Conservation (phyloP, 768 basidiomycete species). For the Boletus bicolor region DNA sequence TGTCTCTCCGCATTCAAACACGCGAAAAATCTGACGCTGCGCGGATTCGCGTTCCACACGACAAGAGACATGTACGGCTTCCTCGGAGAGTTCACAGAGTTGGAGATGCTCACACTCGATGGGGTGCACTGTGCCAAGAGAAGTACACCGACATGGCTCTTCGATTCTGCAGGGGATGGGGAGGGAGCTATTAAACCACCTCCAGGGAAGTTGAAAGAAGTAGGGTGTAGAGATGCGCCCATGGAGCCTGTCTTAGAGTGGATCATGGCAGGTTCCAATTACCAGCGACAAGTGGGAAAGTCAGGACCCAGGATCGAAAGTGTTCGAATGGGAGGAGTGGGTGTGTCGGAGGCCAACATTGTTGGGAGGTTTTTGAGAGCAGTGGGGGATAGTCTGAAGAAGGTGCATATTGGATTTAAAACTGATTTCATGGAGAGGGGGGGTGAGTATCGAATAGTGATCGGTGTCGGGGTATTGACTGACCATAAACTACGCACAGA, state of each 20-base stretch:
- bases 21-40: constrained; percentile 19
- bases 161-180: constrained; percentile 3
- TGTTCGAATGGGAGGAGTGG: constrained; percentile 29
- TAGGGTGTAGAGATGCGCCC: constrained; percentile 24
- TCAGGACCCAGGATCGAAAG: constrained; percentile 16
- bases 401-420: constrained; percentile 29
- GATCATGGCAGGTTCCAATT: constrained; percentile 22
- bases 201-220: constrained; percentile 21
- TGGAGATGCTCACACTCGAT: constrained; percentile 30
- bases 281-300: constrained; percentile 9
- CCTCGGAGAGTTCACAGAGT: constrained; percentile 25
- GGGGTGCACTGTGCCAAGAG: constrained; percentile 27
- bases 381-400: constrained; percentile 21
- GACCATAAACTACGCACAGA: constrained; percentile 14
- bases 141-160: constrained; percentile 12
- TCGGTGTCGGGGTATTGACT: neutral
- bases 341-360: constrained; percentile 22
- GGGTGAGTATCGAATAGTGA: constrained; percentile 18
- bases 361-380: constrained; percentile 27
- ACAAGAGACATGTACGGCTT: constrained; percentile 27
- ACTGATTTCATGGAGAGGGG: constrained; percentile 30
- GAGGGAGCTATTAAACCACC: constrained; percentile 14
- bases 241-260: constrained; percentile 29
- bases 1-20: constrained; percentile 27
- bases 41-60: constrained; percentile 26